Evolutionary conservation across 768 basidiomycete species (phyloP), one percentile per base, ranked within the genome.

Genomic region (Neoboletus brunneissimus): DNA sequence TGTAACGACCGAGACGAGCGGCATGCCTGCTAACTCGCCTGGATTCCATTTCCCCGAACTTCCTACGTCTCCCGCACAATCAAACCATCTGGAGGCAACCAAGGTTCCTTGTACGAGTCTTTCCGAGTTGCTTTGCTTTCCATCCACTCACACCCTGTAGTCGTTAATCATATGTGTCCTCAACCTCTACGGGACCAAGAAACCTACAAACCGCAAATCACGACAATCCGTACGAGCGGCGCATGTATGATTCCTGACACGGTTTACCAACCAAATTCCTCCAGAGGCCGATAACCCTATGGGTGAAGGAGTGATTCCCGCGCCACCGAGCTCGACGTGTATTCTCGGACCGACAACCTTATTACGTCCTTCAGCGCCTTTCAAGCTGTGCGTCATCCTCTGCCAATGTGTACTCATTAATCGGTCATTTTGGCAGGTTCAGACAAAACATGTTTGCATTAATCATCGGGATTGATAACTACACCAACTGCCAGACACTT

Each of bases 401-500:
- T 8, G 29, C 42, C 43, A 20, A 54, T 22, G 55, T 56, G 55
- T 1, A 23, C 20, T 11, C 51, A 35, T 31, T 15, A n/a, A n/a
- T 32, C 5, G 18, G 35, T n/a, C 55, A 13, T 35, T 37, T 38
- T 23, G 35, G 15, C 25, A 45, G 18, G 25, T 54, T n/a, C 22
- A 55, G 25, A 22, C 34, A 32, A 20, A 56, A 41, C 2, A 25
- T 40, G 45, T 74, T 76, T 15, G 77, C 77, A 10, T 66, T 80
- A 25, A 67, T 78, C 48, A 75, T 80, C 41, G 79, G 78, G 13
- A 79, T 80, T 48, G 72, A 79, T 54, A 38, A 68, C 41, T 80
- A 80, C 48, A 34, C 23, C 31, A 56, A 61, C 34, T 64, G 67
- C 53, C 23, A 27, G 5, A 61, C 72, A 46, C 72, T 80, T 48